These are phyloP conservation scores for Rutidosis leptorrhynchoides DNA, from an alignment of 129 eudicot species.

Conservation along the genomic window DNA sequence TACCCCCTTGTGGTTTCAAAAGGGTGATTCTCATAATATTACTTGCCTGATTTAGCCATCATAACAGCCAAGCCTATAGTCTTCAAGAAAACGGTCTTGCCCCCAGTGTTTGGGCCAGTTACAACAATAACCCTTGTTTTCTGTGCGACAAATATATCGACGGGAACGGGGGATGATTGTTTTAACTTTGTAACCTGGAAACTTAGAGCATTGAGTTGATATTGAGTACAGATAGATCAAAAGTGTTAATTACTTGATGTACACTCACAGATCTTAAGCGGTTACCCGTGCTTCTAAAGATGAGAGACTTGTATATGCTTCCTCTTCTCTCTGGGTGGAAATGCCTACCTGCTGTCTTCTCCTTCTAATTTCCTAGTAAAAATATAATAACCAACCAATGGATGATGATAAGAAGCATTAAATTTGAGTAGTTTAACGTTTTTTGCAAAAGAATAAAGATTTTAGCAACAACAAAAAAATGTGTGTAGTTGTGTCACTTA, in stretches of 20 bases:
- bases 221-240: conserved; percentile 17
- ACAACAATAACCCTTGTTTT: conserved; percentile 72
- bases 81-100: conserved; percentile 92
- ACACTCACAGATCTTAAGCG: conserved; percentile 6
- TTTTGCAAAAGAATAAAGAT: conserved; percentile 6
- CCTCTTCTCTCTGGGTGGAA: conserved; percentile 50
- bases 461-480: neutral
- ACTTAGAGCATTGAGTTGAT: conserved; percentile 7
- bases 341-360: conserved; percentile 61
- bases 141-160: conserved; percentile 60
- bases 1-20: too few species aligned
- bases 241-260: conserved; percentile 8
- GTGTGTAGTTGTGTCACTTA: conserved; percentile 35
- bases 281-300: conserved; percentile 61
- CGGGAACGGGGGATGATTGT: conserved; percentile 67
- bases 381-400: conserved; percentile 22
- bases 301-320: conserved; percentile 41
- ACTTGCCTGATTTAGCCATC: conserved; percentile 93
- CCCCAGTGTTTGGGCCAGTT: conserved; percentile 99
- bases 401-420: conserved; percentile 12
- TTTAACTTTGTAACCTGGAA: conserved; percentile 66
- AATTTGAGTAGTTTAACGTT: conserved; percentile 11
- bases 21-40: conserved; percentile 9
- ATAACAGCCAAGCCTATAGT: conserved; percentile 91
- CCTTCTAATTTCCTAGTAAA: conserved; percentile 77